Evolutionary conservation across 2,329 filamentous ascomycete genomes (phyloP).

Genomic region (Fusarium mangiferae): DNA sequence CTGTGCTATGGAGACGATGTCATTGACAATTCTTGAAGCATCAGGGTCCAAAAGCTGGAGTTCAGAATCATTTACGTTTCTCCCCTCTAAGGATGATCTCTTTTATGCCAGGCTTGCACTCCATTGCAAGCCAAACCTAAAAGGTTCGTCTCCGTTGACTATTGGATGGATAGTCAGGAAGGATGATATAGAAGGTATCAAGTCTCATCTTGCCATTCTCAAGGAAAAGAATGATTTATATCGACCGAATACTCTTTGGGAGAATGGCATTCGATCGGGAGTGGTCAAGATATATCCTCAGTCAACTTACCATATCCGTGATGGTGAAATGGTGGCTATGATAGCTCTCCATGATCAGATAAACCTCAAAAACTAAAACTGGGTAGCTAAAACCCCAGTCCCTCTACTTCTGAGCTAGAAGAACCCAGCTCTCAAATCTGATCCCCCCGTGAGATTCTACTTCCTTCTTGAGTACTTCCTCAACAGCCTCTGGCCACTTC

Average conservation of each 20-base stretch:
- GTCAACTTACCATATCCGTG: not conserved
- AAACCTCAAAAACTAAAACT: not conserved
- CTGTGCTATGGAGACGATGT: not conserved
- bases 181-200: slow-evolving; percentile 1
- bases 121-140: not conserved
- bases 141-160: not conserved
- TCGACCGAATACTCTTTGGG: not conserved
- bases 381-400: fast-evolving
- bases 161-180: slow-evolving; percentile 7
- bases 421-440: slow-evolving; percentile 38
- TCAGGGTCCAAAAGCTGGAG: slow-evolving; percentile 3
- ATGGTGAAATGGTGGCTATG: slow-evolving; percentile 8
- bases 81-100: not conserved
- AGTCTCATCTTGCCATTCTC: not conserved
- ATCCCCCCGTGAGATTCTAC: slow-evolving; percentile 35
- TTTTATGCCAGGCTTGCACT: not conserved
- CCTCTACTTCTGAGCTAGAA: slow-evolving; percentile 37
- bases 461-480: slow-evolving; percentile 31
- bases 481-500: slow-evolving; percentile 38
- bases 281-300: not conserved
- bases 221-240: not conserved
- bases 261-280: not conserved
- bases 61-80: not conserved
- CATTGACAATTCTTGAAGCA: not conserved
- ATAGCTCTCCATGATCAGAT: slow-evolving; percentile 5